phyloP scores from a whole-genome alignment of 1,284 basidiomycete species.

The Polyporus tsugae region DNA sequence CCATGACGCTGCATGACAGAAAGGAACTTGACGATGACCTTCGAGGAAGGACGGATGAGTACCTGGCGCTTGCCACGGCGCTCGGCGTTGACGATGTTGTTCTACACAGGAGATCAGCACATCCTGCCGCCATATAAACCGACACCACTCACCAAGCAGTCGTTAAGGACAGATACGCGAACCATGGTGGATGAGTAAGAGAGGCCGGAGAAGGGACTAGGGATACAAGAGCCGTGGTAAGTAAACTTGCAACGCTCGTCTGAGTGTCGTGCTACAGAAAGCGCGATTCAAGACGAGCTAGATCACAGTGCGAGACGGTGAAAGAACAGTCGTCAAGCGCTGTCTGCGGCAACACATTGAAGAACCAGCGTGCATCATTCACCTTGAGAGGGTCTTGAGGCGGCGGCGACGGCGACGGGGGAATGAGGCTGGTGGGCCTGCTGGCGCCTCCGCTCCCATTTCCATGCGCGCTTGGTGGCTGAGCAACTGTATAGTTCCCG shows the following conservation, averaged over 20 bases:
- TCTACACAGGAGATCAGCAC: conserved; percentile 50
- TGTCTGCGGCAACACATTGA: conserved; percentile 31
- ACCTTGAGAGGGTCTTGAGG: conserved; percentile 46
- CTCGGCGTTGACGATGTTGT: conserved; percentile 99
- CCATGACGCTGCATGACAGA: conserved; percentile 98
- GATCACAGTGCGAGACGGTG: conserved; percentile 34
- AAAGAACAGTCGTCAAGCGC: conserved; percentile 37
- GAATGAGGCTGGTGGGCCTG: conserved; percentile 22
- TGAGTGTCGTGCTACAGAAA: conserved; percentile 85
- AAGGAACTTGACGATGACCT: conserved; percentile 96
- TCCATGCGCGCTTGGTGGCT: conserved; percentile 29
- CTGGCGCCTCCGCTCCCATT: conserved; percentile 21
- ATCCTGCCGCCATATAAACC: too few relatives aligned
- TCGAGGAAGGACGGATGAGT: conserved; percentile 93
- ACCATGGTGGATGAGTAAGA: conserved; percentile 66
- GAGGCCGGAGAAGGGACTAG: conserved; percentile 37
- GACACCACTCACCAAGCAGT: conserved; percentile 69
- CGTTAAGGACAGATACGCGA: conserved; percentile 88
- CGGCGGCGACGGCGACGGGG: conserved; percentile 32
- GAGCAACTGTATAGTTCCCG: conserved; percentile 40
- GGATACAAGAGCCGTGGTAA: conserved; percentile 35
- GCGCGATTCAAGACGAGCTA: conserved; percentile 81
- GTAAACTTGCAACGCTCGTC: conserved; percentile 61
- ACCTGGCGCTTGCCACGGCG: conserved; percentile 98
- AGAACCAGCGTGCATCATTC: conserved; percentile 38